Evolutionary conservation across 352 stramenopile species (phyloP).

Genomic region (Phytophthora uliginosa): DNA sequence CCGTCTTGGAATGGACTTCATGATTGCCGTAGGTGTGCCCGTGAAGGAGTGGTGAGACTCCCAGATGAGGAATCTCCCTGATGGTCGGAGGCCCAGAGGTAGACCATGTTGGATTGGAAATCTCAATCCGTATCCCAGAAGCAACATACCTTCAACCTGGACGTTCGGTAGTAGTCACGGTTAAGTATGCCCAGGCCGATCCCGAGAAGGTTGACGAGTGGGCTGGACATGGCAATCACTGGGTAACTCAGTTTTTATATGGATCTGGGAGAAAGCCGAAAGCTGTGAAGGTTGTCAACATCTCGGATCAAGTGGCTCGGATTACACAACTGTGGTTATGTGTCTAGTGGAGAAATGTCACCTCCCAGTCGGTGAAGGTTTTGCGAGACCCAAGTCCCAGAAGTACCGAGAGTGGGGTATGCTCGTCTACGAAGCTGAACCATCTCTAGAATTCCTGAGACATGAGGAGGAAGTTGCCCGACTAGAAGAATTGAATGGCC

Average conservation of each 20-base stretch:
- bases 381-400: not conserved
- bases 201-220: not conserved
- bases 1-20: conserved; percentile 45
- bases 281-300: conserved; percentile 3
- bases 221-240: not conserved
- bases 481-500: not conserved
- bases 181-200: not conserved
- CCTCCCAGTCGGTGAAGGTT: not conserved
- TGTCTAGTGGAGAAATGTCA: conserved; percentile 1
- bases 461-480: not conserved
- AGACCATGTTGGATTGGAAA: not conserved
- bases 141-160: not conserved
- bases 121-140: not conserved
- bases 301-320: not conserved
- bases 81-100: not conserved
- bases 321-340: not conserved
- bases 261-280: not conserved
- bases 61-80: conserved; percentile 10
- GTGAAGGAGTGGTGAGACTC: conserved; percentile 11
- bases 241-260: not conserved
- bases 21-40: conserved; percentile 18
- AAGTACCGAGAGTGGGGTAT: conserved; percentile 6
- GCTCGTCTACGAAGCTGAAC: conserved; percentile 4
- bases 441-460: not conserved
- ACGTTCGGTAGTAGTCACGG: not conserved